phyloP scores from a whole-genome alignment of 1,139 yeast genomes.

The Scheffersomyces parashehatae region DNA sequence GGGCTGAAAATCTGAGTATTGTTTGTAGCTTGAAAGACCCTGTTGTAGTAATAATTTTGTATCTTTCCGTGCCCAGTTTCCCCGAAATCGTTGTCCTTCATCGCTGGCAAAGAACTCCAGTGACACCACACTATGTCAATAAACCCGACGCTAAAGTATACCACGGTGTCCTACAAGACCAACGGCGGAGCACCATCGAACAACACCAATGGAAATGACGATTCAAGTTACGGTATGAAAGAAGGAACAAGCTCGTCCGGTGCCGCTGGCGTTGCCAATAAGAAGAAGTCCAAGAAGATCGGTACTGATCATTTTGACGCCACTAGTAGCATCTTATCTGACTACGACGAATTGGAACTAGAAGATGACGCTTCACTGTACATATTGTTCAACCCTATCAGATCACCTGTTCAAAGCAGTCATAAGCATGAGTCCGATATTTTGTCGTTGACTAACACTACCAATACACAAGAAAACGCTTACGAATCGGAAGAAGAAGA shows the following conservation, averaged over 20 bases:
- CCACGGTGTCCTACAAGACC: conserved; percentile 8
- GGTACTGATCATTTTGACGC: conserved; percentile 12
- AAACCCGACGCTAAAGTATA: conserved; percentile 7
- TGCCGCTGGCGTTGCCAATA: background rate
- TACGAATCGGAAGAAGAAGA: conserved; percentile 6
- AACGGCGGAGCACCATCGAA: conserved; percentile 4
- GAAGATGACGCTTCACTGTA: conserved; percentile 41
- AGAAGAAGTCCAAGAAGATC: background rate
- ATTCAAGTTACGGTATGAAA: conserved; percentile 1
- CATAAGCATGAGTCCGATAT: conserved; percentile 34
- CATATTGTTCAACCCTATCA: conserved; percentile 42
- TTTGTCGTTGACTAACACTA: conserved; percentile 38
- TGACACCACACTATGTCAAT: conserved; percentile 5
- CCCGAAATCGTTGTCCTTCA: no score
- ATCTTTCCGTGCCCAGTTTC: no score
- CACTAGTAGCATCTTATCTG: conserved; percentile 21
- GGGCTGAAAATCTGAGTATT: no score
- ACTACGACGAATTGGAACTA: conserved; percentile 16
- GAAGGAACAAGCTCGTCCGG: conserved; percentile 4
- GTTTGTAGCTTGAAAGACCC: no score
- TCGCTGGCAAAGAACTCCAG: background rate
- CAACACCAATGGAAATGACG: conserved; percentile 2
- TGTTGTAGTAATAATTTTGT: no score
- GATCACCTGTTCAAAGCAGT: conserved; percentile 5
- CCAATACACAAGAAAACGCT: conserved; percentile 6